Conservation (phyloP, 2,329 filamentous ascomycete species). For the Exserohilum turcica region DNA sequence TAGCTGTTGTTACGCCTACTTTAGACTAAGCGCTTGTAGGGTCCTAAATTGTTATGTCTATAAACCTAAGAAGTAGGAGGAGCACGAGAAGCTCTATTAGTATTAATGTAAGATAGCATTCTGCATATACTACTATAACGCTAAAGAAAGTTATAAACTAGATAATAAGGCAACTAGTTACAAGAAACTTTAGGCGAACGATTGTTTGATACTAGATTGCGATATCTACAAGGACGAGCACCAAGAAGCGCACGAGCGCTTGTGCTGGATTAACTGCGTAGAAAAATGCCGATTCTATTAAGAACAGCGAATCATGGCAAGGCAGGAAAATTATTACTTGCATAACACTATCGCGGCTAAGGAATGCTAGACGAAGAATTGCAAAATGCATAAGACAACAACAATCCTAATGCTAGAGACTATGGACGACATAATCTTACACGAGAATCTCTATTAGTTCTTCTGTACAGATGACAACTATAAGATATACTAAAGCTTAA, state of each 20-base stretch:
- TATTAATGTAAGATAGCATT: too few relatives aligned
- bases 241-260: background rate
- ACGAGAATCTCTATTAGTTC: background rate
- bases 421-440: background rate
- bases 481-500: background rate
- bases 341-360: background rate
- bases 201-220: too few relatives aligned
- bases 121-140: too few relatives aligned
- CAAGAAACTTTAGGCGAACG: too few relatives aligned
- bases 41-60: too few relatives aligned
- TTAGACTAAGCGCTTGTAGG: too few relatives aligned
- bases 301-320: background rate
- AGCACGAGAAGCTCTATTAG: too few relatives aligned
- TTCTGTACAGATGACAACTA: background rate
- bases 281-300: background rate
- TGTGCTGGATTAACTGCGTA: background rate
- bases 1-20: too few relatives aligned
- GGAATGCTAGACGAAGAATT: background rate
- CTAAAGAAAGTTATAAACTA: background rate
- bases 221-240: too few relatives aligned
- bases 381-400: background rate
- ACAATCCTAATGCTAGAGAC: rapidly evolving
- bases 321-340: background rate
- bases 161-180: too few relatives aligned
- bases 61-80: too few relatives aligned